Percentiles rank a stretch among this genome's conserved stretches.
Conservation (phyloP, 139 green algal species). For the Coelastrella sp. region DNA sequence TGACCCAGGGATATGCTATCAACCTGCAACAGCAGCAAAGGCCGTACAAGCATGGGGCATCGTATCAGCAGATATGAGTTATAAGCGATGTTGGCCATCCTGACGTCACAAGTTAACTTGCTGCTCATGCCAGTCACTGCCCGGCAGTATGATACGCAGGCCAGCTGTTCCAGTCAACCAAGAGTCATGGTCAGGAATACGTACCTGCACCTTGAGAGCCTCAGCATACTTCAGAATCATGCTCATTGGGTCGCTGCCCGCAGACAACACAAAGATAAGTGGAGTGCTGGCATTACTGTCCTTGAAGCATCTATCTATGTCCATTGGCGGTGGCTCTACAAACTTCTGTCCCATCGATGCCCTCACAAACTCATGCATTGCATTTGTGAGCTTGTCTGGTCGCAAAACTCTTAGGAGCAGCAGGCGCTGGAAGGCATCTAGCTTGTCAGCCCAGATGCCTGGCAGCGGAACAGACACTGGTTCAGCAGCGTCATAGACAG, state of each 20-base stretch:
- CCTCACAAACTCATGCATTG: slow-evolving; percentile 50
- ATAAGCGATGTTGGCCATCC: too few relatives aligned
- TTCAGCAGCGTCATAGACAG: slow-evolving; percentile 41
- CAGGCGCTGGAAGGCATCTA: slow-evolving; percentile 78
- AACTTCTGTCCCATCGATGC: slow-evolving; percentile 71
- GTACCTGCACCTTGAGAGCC: slow-evolving; percentile 62
- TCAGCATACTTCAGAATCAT: slow-evolving; percentile 79
- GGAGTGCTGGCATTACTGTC: slow-evolving; percentile 71
- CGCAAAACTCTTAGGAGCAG: slow-evolving; percentile 64
- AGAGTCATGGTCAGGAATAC: neutral
- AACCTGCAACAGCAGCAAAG: slow-evolving; percentile 25
- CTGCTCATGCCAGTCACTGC: too few relatives aligned
- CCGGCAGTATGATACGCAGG: too few relatives aligned
- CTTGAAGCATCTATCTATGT: slow-evolving; percentile 71
- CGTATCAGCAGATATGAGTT: too few relatives aligned
- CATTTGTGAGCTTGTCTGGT: slow-evolving; percentile 54
- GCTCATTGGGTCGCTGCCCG: slow-evolving; percentile 84
- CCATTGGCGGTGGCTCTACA: slow-evolving; percentile 80
- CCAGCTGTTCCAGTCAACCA: too few relatives aligned
- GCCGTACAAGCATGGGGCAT: too few relatives aligned
- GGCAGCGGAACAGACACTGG: slow-evolving; percentile 66
- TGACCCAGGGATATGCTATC: slow-evolving; percentile 76
- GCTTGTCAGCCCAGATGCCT: slow-evolving; percentile 55
- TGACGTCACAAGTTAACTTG: too few relatives aligned
- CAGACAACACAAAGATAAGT: slow-evolving; percentile 85